A percentile compares a stretch with the other conserved stretches of the same genome.
Evolutionary conservation across 2,329 filamentous ascomycete species (phyloP).

Genomic region (Nigrospora sphaerica): DNA sequence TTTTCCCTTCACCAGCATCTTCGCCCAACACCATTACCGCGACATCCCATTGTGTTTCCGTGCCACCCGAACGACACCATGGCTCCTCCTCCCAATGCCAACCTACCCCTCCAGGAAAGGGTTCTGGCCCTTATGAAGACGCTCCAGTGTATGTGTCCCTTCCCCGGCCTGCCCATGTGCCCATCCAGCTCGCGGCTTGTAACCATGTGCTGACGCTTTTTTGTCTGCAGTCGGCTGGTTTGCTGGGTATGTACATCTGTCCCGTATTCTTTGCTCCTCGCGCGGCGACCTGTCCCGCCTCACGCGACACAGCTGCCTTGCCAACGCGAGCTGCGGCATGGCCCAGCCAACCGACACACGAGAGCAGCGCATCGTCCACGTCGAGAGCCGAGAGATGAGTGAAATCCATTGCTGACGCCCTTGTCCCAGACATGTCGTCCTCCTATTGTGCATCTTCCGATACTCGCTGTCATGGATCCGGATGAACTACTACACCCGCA

Average conservation of each 20-base stretch:
- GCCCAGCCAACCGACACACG: no score
- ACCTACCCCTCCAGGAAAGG: constrained; percentile 65
- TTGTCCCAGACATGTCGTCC: constrained; percentile 65
- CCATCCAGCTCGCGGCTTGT: constrained; percentile 11
- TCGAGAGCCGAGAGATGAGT: background rate
- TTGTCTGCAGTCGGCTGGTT: constrained; percentile 64
- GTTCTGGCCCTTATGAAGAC: constrained; percentile 76
- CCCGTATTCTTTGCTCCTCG: no score
- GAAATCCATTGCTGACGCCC: constrained; percentile 7
- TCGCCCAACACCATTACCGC: constrained; percentile 1
- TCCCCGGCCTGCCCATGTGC: constrained; percentile 9
- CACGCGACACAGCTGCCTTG: no score
- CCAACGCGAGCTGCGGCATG: no score
- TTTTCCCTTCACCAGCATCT: background rate
- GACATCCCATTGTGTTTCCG: constrained; percentile 1
- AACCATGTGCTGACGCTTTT: constrained; percentile 23
- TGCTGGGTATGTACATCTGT: constrained; percentile 56
- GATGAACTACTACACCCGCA: constrained; percentile 75
- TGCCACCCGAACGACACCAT: constrained; percentile 30
- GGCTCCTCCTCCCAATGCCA: constrained; percentile 68
- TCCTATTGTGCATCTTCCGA: constrained; percentile 75
- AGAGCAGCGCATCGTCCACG: no score
- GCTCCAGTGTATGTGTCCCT: constrained; percentile 68
- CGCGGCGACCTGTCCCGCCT: no score
- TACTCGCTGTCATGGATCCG: constrained; percentile 82